phyloP scores from a whole-genome alignment of 202 grass and related monocot species.

The Carex arenaria region DNA sequence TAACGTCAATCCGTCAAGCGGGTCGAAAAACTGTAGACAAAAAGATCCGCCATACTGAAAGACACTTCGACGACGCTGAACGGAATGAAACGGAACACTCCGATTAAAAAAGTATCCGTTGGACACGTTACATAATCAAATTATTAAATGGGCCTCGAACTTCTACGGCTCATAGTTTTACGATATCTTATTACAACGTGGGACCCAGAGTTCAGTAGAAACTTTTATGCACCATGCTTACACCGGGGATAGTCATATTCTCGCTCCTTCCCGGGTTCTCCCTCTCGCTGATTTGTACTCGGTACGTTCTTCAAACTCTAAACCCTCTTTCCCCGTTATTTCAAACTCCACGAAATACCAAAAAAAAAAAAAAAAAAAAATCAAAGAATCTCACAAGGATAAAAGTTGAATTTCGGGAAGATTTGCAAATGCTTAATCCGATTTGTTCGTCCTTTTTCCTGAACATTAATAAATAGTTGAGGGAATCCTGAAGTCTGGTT shows the following conservation, averaged over 20 bases:
- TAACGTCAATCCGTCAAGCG: background rate
- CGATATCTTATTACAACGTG: background rate
- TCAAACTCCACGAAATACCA: background rate
- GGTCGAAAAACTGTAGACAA: background rate
- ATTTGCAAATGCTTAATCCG: background rate
- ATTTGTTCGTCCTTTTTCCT: background rate
- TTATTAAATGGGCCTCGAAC: background rate
- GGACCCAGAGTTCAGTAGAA: background rate
- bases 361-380: background rate
- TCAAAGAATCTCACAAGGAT: background rate
- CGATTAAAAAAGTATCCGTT: conserved; percentile 24
- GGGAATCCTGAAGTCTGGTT: background rate
- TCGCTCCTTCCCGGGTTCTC: background rate
- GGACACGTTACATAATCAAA: background rate
- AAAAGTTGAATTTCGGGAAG: background rate
- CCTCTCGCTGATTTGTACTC: background rate
- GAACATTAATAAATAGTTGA: background rate
- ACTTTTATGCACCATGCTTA: background rate
- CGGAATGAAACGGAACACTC: background rate
- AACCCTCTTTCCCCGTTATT: background rate
- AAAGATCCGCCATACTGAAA: background rate
- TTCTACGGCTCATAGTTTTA: background rate
- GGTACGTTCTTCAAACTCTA: background rate
- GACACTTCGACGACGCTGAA: background rate
- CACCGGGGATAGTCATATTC: background rate